Conservation (phyloP, 768 basidiomycete species). For the Gloeopeniophorella convolvens region DNA sequence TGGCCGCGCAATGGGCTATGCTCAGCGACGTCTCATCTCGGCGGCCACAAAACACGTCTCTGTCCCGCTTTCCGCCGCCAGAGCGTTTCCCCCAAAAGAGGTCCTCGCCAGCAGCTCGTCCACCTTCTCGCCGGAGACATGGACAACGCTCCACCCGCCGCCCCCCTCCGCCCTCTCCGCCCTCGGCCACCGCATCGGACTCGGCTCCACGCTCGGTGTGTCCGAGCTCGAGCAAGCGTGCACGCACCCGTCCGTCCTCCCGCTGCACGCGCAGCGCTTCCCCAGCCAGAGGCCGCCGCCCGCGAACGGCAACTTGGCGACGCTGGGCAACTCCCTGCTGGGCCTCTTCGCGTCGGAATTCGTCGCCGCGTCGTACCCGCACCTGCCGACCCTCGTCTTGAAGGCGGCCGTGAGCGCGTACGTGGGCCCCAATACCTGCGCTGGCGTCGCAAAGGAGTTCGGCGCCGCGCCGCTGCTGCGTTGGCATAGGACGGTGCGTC, state of each 20-base stretch:
- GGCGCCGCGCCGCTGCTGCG: conserved; percentile 71
- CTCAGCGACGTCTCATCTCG: conserved; percentile 45
- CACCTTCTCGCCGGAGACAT: conserved; percentile 55
- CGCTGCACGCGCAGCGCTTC: conserved; percentile 48
- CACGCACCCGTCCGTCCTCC: conserved; percentile 68
- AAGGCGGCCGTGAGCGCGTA: conserved; percentile 91
- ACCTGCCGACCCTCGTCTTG: conserved; percentile 84
- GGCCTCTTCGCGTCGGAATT: conserved; percentile 88
- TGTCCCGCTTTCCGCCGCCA: conserved; percentile 48
- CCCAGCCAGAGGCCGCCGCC: conserved; percentile 47
- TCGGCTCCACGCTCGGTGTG: conserved; percentile 48
- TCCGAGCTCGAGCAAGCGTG: conserved; percentile 62
- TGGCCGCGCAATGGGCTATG: conserved; percentile 47
- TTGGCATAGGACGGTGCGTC: conserved; percentile 72
- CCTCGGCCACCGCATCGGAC: conserved; percentile 71
- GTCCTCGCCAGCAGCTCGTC: conserved; percentile 29
- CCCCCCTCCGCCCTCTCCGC: conserved; percentile 66
- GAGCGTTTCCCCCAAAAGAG: conserved; percentile 58
- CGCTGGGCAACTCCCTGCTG: conserved; percentile 81
- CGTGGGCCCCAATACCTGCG: conserved; percentile 80
- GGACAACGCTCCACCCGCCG: conserved; percentile 67
- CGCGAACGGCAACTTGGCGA: conserved; percentile 70
- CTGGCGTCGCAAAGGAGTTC: conserved; percentile 80
- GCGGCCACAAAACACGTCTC: conserved; percentile 44
- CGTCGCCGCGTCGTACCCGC: conserved; percentile 73